These are phyloP conservation scores for Asterochloris sp. DNA, from an alignment of 139 green algal genomes.

Conservation along the genomic window DNA sequence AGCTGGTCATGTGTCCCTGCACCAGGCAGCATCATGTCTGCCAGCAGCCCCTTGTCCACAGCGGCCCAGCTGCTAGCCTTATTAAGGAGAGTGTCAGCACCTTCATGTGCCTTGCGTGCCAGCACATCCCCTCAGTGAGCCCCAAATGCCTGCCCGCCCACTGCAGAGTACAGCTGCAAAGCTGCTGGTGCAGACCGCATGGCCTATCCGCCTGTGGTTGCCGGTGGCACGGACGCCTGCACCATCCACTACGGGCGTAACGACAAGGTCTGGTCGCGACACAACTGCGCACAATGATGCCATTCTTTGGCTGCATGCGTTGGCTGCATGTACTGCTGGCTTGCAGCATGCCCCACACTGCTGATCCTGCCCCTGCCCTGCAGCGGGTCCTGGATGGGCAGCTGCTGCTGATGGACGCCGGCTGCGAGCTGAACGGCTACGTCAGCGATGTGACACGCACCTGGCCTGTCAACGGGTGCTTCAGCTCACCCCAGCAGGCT, in stretches of 20 bases:
- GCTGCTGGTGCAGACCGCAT: conserved; percentile 57
- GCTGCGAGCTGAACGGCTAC: conserved; percentile 85
- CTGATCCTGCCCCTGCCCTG: neutral
- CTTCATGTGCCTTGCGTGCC: neutral
- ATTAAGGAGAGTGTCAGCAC: neutral
- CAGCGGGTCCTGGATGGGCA: conserved; percentile 49
- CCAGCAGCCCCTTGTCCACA: neutral
- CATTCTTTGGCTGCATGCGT: neutral
- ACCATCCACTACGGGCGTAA: conserved; percentile 89
- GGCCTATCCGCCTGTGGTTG: conserved; percentile 76
- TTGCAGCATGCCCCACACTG: neutral
- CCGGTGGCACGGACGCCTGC: conserved; percentile 58
- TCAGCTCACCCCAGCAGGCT: conserved; percentile 53
- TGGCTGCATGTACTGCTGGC: neutral
- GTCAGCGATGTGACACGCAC: conserved; percentile 83
- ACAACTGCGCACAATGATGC: neutral
- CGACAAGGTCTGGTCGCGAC: conserved; percentile 56
- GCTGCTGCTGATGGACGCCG: conserved; percentile 89
- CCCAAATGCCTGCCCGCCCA: neutral
- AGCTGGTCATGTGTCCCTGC: neutral
- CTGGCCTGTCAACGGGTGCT: conserved; percentile 69
- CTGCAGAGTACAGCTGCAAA: conserved; percentile 52
- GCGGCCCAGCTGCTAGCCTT: neutral
- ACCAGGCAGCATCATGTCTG: neutral
- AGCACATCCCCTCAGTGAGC: neutral